These are phyloP conservation scores for Thalassiosira exigua DNA, from an alignment of 352 stramenopile genomes.

Conservation along the genomic window DNA sequence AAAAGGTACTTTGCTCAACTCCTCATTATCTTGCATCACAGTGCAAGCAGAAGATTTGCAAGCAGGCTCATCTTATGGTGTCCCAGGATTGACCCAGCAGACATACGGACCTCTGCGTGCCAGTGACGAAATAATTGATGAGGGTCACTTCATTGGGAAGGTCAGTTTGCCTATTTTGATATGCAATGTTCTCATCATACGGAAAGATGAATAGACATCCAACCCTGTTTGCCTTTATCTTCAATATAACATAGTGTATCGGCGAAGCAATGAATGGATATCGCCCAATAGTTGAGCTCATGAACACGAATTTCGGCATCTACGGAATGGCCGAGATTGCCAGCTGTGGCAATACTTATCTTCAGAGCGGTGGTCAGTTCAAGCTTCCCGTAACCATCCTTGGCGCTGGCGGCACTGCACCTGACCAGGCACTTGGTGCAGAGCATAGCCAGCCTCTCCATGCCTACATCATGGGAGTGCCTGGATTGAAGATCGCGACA, in stretches of 20 bases:
- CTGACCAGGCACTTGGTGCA: constrained; percentile 89
- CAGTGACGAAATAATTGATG: constrained; percentile 92
- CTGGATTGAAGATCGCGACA: constrained; percentile 90
- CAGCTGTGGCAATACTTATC: constrained; percentile 89
- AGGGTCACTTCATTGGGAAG: constrained; percentile 92
- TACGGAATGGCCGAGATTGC: constrained; percentile 89
- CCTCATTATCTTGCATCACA: constrained; percentile 41
- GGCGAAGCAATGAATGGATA: constrained; percentile 91
- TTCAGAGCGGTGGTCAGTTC: constrained; percentile 89
- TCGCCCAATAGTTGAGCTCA: constrained; percentile 90
- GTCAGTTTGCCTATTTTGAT: no score
- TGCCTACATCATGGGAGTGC: constrained; percentile 91
- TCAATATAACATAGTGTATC: no score
- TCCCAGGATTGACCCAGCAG: constrained; percentile 90
- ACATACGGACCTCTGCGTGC: constrained; percentile 86
- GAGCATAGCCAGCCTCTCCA: constrained; percentile 91
- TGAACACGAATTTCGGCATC: constrained; percentile 93
- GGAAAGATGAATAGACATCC: no score
- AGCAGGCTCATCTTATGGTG: constrained; percentile 89
- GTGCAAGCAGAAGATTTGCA: constrained; percentile 90
- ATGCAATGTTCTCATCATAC: no score
- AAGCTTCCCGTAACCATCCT: constrained; percentile 92
- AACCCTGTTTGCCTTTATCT: no score
- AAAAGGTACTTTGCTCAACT: neutral
- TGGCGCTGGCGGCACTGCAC: constrained; percentile 88